Base-by-base conservation (phyloP, 139 green algal species). In the Desmodesmus armatus region DNA sequence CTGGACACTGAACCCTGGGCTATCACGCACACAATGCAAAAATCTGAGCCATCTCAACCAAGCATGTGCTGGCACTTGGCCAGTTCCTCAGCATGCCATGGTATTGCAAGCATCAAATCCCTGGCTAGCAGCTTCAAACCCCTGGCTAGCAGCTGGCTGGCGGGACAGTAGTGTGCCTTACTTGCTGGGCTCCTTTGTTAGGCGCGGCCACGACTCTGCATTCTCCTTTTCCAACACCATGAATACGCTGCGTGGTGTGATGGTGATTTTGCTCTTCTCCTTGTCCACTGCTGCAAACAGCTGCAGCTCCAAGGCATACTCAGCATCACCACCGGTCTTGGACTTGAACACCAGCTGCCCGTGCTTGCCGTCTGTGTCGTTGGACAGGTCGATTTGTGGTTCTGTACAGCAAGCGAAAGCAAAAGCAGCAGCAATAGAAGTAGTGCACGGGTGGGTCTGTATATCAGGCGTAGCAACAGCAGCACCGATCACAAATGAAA, bases 211-310 rank as follows among this genome's bases (percentile, higher is more conserved):
- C 74, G 90, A 83, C 37, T 82, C 87, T 47, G 87, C 78, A 41
- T 83, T 84, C 17, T 86, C 87, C 88, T 96, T 96, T 19, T 87
- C 87, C 2, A 96, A 85, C 4, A 92, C 78, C 41, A 96, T 67
- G 40, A 92, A 77, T 23, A 96, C 87, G 41, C 83, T 83, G 23
- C 93, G 83, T 9, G 89, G 89, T 5, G 75, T 93, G 4, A 88
- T 80, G 51, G 82, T 91, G 66, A 92, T 87, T 76, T 96, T 96
- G 49, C 88, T 91, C 70, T 94, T 87, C 6, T 91, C 80, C 7
- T 85, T 70, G n/a, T 96, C 85, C 27, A 95, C 86, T 49, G 87
- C 85, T 6, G 77, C 87, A 31, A 80, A 92, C 11, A 96, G 80
- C 21, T 92, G 80, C 5, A 96, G 87, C 23, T 95, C 87, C 25